Percentiles rank a stretch among this genome's conserved stretches.
Evolutionary conservation across 768 basidiomycete species (phyloP).

Genomic region (Suillus paluster): DNA sequence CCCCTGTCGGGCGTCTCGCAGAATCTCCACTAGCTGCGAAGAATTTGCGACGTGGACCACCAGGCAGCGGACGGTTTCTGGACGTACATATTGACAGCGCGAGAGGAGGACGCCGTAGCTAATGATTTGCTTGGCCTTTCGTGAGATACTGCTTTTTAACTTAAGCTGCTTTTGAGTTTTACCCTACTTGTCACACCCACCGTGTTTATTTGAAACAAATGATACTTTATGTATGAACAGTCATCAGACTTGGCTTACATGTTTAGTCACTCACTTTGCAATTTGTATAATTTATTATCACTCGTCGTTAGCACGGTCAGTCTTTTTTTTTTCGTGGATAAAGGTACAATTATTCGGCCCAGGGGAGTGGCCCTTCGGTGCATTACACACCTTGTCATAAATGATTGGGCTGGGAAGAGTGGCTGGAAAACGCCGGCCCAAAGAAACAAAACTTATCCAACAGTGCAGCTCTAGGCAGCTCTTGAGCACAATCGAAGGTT

Average conservation of each 20-base stretch:
- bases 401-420: constrained; percentile 12
- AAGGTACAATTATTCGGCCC: neutral
- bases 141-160: constrained; percentile 2
- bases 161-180: constrained; percentile 1
- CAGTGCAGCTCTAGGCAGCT: neutral
- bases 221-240: neutral
- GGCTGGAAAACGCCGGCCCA: neutral
- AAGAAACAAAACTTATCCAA: neutral
- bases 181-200: neutral
- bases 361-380: neutral
- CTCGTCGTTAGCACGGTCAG: too few relatives aligned
- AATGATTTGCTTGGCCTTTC: neutral
- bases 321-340: too few relatives aligned
- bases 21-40: constrained; percentile 36
- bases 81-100: constrained; percentile 9
- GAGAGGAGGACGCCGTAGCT: constrained; percentile 6
- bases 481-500: neutral
- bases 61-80: constrained; percentile 11
- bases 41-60: constrained; percentile 23
- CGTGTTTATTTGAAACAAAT: neutral
- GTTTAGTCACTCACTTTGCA: neutral
- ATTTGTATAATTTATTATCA: neutral
- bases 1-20: constrained; percentile 23
- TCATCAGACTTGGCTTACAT: neutral
- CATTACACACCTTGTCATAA: constrained; percentile 4